Evolutionary conservation across 139 green algal genomes (phyloP), one percentile per base, ranked within the genome.

Genomic region (Picochlorum costavermella): DNA sequence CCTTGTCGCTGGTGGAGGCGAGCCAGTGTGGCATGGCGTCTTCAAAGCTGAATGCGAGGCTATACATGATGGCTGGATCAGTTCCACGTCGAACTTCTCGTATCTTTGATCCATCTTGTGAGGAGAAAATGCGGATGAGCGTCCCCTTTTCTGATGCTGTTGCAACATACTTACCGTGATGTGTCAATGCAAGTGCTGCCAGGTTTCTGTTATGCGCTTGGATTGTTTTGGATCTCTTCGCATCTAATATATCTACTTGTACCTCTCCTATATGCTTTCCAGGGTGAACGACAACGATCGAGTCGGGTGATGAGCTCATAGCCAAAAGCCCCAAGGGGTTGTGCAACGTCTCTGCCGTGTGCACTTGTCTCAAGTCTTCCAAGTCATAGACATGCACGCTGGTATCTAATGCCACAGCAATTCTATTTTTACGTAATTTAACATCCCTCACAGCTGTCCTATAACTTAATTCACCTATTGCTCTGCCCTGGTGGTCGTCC

Each of bases 401-500:
- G 74, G 95, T 87, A 83, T 96, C 92, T 63, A 97, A 73, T 3
- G 86, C 90, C 10, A 98, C 93, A 1, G 94, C 90, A 9, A 98
- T 90, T 23, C 84, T 74, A 77, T 98, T 90, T 2, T 89, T 75
- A 12, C 92, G 76, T 56, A 99, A 67, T 37, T 79, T 71, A 50
- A 99, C 92, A 0, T 82, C 77, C 0, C 87, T 81, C 4, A 96
- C 88, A 68, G 89, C 78, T 60, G 82, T 96, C 2, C 84, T 67
- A 68, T 98, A 98, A 30, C 63, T 84, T 9, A 99, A 84, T 76
- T 99, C 94, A 6, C 92, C 94, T 28, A 98, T 95, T 65, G 85
- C 92, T 5, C 90, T 80, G 9, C 76, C 84, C 67, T 96, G 87
- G 58, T 95, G 84, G 73, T 97, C 94, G 71, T 99, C 93, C 87